These are phyloP conservation scores for Solanum clarkiae DNA, from an alignment of 257 asterid species.

Conservation along the genomic window DNA sequence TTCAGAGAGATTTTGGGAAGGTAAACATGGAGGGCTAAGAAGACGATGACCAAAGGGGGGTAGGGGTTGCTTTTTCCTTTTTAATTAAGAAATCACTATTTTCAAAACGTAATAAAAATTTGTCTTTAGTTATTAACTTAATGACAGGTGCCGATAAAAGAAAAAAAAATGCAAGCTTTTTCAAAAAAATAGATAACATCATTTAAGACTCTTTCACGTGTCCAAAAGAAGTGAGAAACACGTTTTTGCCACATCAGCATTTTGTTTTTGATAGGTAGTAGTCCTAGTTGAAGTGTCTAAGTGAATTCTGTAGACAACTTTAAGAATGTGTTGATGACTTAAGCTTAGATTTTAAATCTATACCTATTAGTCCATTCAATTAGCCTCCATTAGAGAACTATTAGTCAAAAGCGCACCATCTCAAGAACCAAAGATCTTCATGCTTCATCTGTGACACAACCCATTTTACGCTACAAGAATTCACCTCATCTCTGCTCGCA, in stretches of 20 bases:
- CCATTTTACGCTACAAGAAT: slow-evolving; percentile 59
- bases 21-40: neutral
- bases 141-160: neutral
- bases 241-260: neutral
- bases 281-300: neutral
- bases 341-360: neutral
- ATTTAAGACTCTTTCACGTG: neutral
- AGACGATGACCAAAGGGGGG: neutral
- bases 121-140: neutral
- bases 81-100: neutral
- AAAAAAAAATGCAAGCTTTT: neutral
- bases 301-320: neutral
- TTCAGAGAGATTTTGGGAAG: neutral
- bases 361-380: neutral
- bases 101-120: neutral
- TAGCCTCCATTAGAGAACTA: neutral
- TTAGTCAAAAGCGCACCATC: slow-evolving; percentile 15
- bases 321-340: neutral
- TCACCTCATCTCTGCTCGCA: slow-evolving; percentile 39
- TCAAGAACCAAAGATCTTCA: slow-evolving; percentile 43
- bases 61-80: neutral
- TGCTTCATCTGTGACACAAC: slow-evolving; percentile 27
- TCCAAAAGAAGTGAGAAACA: neutral
- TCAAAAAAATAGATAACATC: neutral
- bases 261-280: neutral